Base-by-base conservation (phyloP, 257 asterid genomes). In the Eucommia ulmoides region DNA sequence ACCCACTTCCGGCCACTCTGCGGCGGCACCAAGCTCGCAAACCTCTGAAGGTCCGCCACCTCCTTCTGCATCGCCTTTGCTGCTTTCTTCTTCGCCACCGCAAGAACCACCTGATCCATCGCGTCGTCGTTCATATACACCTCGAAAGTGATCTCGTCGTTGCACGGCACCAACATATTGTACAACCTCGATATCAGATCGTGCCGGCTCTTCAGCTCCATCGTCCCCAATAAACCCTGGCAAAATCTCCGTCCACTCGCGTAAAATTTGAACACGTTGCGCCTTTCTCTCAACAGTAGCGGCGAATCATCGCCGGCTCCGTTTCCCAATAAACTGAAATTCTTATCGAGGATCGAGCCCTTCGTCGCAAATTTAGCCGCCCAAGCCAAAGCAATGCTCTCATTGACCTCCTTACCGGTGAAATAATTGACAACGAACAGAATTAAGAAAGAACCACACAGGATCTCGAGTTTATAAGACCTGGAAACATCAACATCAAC, bases 201-300 rank as follows among this genome's bases (percentile, higher is more conserved):
- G 12, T 84, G 95, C 72, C 97, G 70, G 61, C 94, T 84, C 70
- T 84, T 82, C 20, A 88, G 72, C 83, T 88, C 97, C 95, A 88
- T 75, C 2, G 94, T 88, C 9, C 87, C 97, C 69, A 84, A 62
- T 79, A 88, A 59, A 35, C 97, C 97, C 25, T 83, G 76, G 55
- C 95, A 88, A 70, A 72, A 88, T 71, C 95, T 88, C 87, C 97
- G 61, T 20, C 95, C 97, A 22, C 84, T 88, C 0, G 97, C 93
- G 20, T 84, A 88, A 29, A 88, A 88, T 57, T 84, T 88, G 50
- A 79, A 84, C 42, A 76, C 74, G 48, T 60, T 82, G 71, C 75
- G 79, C 54, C 84, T 94, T 55, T 88, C 97, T 72, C 80, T 82
- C 72, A 84, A 78, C 65, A 88, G 53, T 29, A 80, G 63, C 0